These are phyloP conservation scores for Fusarium gaditjirri DNA, from an alignment of 2,329 filamentous ascomycete genomes.

Conservation along the genomic window DNA sequence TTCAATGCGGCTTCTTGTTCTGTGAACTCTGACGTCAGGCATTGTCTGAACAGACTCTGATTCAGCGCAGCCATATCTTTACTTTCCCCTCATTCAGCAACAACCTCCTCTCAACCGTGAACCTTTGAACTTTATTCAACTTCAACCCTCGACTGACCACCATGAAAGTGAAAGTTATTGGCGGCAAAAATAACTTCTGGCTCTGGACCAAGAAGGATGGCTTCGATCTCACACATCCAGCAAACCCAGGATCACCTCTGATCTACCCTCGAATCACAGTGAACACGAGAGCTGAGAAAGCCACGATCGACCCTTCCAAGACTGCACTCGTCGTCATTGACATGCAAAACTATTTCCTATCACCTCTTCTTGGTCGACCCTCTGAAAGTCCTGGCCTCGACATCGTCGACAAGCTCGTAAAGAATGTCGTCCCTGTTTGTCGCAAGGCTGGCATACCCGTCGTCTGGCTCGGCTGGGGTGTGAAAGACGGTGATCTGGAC, in stretches of 20 bases:
- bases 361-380: rapidly evolving
- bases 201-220: neutral
- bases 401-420: neutral
- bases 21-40: neutral
- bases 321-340: neutral
- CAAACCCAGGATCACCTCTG: rapidly evolving
- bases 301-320: neutral
- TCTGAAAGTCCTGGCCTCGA: rapidly evolving
- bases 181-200: neutral
- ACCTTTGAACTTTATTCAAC: too few relatives aligned
- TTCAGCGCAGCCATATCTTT: neutral
- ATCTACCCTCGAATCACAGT: neutral
- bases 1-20: neutral
- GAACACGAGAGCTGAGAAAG: neutral
- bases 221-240: rapidly evolving
- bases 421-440: rapidly evolving
- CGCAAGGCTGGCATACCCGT: neutral
- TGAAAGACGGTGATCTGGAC: rapidly evolving
- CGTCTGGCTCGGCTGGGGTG: neutral
- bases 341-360: neutral
- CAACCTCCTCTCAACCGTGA: too few relatives aligned
- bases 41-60: neutral
- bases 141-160: too few relatives aligned
- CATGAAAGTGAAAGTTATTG: neutral
- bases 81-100: neutral